Evolutionary conservation across 345 rosid genomes (phyloP), one percentile per base, ranked within the genome.

Genomic region (Draba incana): DNA sequence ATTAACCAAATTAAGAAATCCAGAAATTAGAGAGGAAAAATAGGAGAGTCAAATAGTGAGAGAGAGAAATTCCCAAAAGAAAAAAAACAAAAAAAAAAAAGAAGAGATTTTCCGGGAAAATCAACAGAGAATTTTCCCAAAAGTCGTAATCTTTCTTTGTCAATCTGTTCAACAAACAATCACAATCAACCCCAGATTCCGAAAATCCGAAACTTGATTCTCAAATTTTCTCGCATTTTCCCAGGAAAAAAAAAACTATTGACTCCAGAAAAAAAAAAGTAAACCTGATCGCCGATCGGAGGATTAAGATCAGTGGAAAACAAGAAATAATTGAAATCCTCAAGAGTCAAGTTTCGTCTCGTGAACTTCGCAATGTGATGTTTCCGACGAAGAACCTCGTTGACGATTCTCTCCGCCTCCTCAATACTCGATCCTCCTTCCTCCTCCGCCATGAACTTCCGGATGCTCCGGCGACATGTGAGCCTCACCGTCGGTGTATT

Each of bases 381-480:
- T 61, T 83, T 79, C 70, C 73, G 71, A 1, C 79, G 83, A 71
- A 84, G 77, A 30, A 88, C 75, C 59, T 81, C 81, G 25, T 83
- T 83, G 10, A 88, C 79, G 77, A 88, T 74, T 69, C 63, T 75
- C 81, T 79, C 87, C 3, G 91, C 76, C 9, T 88, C 89, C 27
- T 86, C 92, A 0, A 77, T 54, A 57, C 64, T 43, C 49, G 80
- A 57, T 10, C 65, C 78, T 30, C 69, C 74, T 50, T 73, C 79
- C 37, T 72, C 51, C 6, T 84, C 96, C 57, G 50, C 68, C 76
- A 86, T 43, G 81, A 90, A 81, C 45, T 57, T 78, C 65, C 54
- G 82, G 55, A 93, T 93, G 94, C 65, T 86, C 92, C 8, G 84
- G 81, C 11, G 85, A 69, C 94, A 90, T 84, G 63, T 78, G 62